These are phyloP conservation scores for Acidomyces sp. DNA, from an alignment of 495 filamentous ascomycete species.

Conservation along the genomic window DNA sequence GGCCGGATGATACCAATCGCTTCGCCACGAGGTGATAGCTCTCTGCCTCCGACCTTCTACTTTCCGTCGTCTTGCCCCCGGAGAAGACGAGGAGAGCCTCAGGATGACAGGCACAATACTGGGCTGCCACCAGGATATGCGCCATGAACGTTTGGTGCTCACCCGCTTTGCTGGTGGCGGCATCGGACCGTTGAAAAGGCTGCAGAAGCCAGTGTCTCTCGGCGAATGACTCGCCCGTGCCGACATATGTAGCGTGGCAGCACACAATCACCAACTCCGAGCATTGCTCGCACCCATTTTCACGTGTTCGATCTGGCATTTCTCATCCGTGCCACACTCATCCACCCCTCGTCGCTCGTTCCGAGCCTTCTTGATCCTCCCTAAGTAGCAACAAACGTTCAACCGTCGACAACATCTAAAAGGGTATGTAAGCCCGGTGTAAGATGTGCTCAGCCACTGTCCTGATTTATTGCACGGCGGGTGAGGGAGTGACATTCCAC, in stretches of 20 bases:
- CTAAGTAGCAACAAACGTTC: too few relatives aligned
- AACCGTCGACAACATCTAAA: too few relatives aligned
- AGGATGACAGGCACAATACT: constrained; percentile 1
- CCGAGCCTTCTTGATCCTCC: too few relatives aligned
- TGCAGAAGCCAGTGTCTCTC: constrained; percentile 28
- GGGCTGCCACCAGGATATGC: constrained; percentile 22
- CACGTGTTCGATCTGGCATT: too few relatives aligned
- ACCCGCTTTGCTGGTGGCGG: constrained; percentile 20
- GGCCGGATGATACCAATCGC: too few relatives aligned
- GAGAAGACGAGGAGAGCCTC: constrained; percentile 24
- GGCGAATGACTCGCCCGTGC: constrained; percentile 10
- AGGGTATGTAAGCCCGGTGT: too few relatives aligned
- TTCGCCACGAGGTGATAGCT: constrained; percentile 25
- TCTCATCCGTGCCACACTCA: too few relatives aligned
- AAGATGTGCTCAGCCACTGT: too few relatives aligned
- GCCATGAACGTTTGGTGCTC: constrained; percentile 28
- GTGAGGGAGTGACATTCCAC: too few relatives aligned
- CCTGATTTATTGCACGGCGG: too few relatives aligned
- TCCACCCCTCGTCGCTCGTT: too few relatives aligned
- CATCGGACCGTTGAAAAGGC: constrained; percentile 25
- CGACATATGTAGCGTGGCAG: constrained; percentile 28
- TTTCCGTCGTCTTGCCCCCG: constrained; percentile 23
- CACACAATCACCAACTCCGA: constrained; percentile 25
- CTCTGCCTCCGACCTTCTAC: constrained; percentile 22
- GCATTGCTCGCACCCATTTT: too few relatives aligned